Conservation (phyloP, 2,329 filamentous ascomycete genomes). For the Cordyceps cateniannulata region DNA sequence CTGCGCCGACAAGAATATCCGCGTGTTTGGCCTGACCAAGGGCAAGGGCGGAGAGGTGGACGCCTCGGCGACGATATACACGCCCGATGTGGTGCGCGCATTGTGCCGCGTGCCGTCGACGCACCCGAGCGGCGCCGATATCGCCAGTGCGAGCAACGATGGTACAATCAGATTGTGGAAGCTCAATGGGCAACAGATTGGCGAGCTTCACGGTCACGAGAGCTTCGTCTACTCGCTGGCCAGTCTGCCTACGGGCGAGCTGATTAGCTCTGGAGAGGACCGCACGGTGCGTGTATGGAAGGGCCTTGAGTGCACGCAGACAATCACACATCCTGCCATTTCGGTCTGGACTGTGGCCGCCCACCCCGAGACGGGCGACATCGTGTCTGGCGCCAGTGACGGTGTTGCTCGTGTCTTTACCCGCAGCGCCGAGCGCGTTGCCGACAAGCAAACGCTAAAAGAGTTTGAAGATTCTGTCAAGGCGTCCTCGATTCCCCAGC, state of each 20-base stretch:
- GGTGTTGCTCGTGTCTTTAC: constrained; percentile 80
- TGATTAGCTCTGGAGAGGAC: constrained; percentile 90
- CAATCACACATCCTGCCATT: constrained; percentile 93
- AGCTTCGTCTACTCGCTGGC: constrained; percentile 90
- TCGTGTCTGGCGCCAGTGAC: constrained; percentile 90
- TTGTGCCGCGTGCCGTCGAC: constrained; percentile 70
- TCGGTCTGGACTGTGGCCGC: constrained; percentile 93
- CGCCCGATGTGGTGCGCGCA: constrained; percentile 80
- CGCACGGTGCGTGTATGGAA: constrained; percentile 89
- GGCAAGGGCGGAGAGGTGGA: constrained; percentile 50
- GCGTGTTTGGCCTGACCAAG: constrained; percentile 68
- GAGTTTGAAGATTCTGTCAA: constrained; percentile 79
- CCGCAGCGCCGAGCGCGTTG: constrained; percentile 61
- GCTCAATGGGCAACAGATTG: constrained; percentile 67
- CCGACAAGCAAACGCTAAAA: constrained; percentile 59
- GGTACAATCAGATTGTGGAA: constrained; percentile 84
- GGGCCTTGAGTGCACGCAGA: constrained; percentile 77
- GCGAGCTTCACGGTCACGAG: constrained; percentile 78
- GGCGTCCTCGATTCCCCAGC: constrained; percentile 77
- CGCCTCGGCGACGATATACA: constrained; percentile 50
- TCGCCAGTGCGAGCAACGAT: constrained; percentile 92
- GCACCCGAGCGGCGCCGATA: constrained; percentile 79
- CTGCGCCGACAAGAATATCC: constrained; percentile 83
- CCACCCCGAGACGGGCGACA: constrained; percentile 76
- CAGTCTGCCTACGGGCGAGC: constrained; percentile 71